phyloP scores from a whole-genome alignment of 1,139 yeast genomes.

The Nematodospora anomalae region DNA sequence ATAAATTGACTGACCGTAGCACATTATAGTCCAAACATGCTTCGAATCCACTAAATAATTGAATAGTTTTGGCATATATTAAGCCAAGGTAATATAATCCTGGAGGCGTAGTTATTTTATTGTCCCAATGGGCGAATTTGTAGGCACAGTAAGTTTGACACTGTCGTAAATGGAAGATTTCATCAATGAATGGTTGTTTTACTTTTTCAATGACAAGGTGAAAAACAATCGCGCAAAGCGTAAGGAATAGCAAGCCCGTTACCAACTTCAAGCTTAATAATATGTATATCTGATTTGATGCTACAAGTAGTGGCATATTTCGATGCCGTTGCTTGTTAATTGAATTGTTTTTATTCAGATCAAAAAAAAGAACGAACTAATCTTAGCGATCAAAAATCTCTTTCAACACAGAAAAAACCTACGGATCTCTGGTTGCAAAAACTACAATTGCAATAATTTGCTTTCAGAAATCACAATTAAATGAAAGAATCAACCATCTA shows the following conservation, averaged over 20 bases:
- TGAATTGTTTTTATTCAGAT: neutral
- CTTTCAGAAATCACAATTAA: neutral
- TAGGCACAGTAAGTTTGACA: slow-evolving; percentile 65
- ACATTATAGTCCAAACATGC: slow-evolving; percentile 37
- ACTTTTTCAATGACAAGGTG: slow-evolving; percentile 25
- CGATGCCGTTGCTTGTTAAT: neutral
- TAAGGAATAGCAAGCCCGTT: slow-evolving; percentile 15
- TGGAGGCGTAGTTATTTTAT: slow-evolving; percentile 95
- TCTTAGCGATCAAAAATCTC: neutral
- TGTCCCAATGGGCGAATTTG: slow-evolving; percentile 70
- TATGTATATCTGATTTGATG: slow-evolving; percentile 4
- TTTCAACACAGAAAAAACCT: slow-evolving; percentile 3
- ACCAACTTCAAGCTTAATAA: slow-evolving; percentile 5
- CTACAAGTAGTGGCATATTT: slow-evolving; percentile 16
- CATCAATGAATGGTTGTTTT: slow-evolving; percentile 62
- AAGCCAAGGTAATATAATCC: slow-evolving; percentile 77
- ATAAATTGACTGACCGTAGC: slow-evolving; percentile 57
- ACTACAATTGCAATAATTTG: neutral
- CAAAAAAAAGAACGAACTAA: neutral
- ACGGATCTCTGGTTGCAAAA: slow-evolving; percentile 9
- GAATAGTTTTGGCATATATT: slow-evolving; percentile 36
- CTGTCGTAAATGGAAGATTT: slow-evolving; percentile 82
- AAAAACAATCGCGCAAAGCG: slow-evolving; percentile 18
- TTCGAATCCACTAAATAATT: slow-evolving; percentile 18
- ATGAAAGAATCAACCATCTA: neutral